Base-by-base conservation (phyloP, 1,284 basidiomycete genomes). In the Ustilago nuda region DNA sequence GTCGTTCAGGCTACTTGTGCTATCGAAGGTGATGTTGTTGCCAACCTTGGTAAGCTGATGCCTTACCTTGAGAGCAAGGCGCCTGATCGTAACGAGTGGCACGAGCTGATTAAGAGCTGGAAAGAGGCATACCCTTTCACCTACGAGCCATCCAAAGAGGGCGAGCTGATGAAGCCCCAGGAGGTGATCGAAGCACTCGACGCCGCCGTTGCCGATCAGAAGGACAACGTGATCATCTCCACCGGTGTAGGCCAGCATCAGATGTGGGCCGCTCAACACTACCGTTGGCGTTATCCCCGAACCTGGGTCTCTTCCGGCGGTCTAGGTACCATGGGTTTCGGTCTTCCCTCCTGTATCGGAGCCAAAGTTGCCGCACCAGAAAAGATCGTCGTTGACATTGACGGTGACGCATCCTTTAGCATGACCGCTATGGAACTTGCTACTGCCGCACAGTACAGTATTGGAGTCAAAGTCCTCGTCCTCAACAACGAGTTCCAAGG, bases 381-480 rank as follows among this genome's bases (percentile, higher is more conserved):
- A 39, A 98, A 98, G 88, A 93, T 91, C 66, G 95, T 99, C 61
- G 89, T 99, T 54, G 95, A 99, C 87, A 92, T 99, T 79, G 96
- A 99, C 84, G 96, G 96, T 35, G 96, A 99, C 84, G 96, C 96
- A 0, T 96, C 94, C 15, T 96, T 95, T 93, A 76, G 72, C 83
- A 99, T 99, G 97, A 98, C 96, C 3, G 95, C 94, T 0, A 99
- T 98, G 97, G 97, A 99, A 88, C 91, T 98, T 60, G 92, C 92
- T 27, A 99, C 96, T 0, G 96, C 96, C 4, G 89, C 92, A 32
- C 93, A 96, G 86, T 95, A 91, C 88, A 88, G 90, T 85, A 96
- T 99, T 72, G 96, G 97, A 70, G 94, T 98, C 83, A 99, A 99
- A 88, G 92, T 87, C 55, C 80, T 87, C 33, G 69, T 87, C 50